These are phyloP conservation scores for Gamarada debralockiae DNA, from an alignment of 495 filamentous ascomycete species.

Conservation along the genomic window DNA sequence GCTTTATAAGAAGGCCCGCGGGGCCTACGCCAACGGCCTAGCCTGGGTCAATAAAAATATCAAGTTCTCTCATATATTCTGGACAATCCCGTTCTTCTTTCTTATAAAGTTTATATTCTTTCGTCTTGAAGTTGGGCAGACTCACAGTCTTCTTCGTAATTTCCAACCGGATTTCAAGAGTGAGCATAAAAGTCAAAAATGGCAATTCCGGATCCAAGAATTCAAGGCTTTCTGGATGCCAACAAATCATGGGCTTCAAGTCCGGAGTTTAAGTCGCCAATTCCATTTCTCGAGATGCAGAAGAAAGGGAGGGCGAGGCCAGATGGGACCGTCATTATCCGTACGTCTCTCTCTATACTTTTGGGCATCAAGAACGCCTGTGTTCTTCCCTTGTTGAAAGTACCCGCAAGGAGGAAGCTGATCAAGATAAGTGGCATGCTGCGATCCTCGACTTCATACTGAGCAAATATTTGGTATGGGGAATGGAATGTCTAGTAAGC, in stretches of 20 bases:
- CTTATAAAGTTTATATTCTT: too few relatives aligned
- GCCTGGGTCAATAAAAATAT: too few relatives aligned
- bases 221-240: not conserved
- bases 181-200: too few relatives aligned
- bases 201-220: not conserved
- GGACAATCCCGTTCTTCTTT: too few relatives aligned
- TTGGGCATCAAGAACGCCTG: not conserved
- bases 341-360: slow-evolving; percentile 6
- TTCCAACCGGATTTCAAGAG: too few relatives aligned
- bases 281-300: slow-evolving; percentile 23
- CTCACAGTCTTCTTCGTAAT: too few relatives aligned
- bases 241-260: slow-evolving; percentile 16
- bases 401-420: not conserved
- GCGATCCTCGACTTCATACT: slow-evolving; percentile 16
- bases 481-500: not conserved
- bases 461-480: slow-evolving; percentile 13
- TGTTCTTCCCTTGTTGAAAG: not conserved
- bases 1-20: too few relatives aligned
- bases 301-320: slow-evolving; percentile 18
- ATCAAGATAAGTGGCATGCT: slow-evolving; percentile 15
- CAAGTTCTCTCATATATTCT: too few relatives aligned
- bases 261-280: slow-evolving; percentile 9
- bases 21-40: too few relatives aligned
- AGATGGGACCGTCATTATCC: slow-evolving; percentile 23
- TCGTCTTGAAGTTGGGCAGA: too few relatives aligned